phyloP scores from a whole-genome alignment of 2,329 filamentous ascomycete species.

The Colletotrichum cuscutae region DNA sequence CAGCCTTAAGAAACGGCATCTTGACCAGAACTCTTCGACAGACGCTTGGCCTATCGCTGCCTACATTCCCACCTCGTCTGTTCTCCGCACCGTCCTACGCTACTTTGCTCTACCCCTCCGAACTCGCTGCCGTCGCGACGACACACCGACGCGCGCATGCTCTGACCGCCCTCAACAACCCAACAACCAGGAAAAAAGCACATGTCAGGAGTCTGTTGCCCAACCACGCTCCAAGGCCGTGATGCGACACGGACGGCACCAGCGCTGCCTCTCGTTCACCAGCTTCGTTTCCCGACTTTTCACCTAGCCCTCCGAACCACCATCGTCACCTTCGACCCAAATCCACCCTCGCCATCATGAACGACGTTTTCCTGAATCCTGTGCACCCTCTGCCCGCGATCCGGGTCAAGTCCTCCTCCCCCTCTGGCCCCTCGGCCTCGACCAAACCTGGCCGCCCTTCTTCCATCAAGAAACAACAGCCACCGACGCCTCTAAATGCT shows the following conservation, averaged over 20 bases:
- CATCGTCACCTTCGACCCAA: not conserved
- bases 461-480: constrained; percentile 20
- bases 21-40: not conserved
- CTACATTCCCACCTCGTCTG: not conserved
- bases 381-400: constrained; percentile 27
- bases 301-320: not conserved
- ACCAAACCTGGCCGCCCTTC: constrained; percentile 24
- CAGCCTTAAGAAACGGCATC: not conserved
- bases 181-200: constrained; percentile 12
- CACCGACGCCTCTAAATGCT: constrained; percentile 5
- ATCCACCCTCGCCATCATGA: constrained; percentile 23
- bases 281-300: not conserved
- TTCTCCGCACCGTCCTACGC: not conserved
- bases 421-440: constrained; percentile 7
- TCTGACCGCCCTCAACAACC: constrained; percentile 21
- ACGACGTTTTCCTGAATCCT: constrained; percentile 34
- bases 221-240: constrained; percentile 15
- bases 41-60: not conserved
- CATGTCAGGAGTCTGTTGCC: constrained; percentile 26
- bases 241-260: constrained; percentile 31
- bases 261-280: constrained; percentile 18
- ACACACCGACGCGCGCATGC: constrained; percentile 23
- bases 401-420: constrained; percentile 18
- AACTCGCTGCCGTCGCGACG: constrained; percentile 11
- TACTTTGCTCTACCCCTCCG: not conserved